These are phyloP conservation scores for Aspergillus pseudoviridinutans DNA, from an alignment of 2,329 filamentous ascomycete species.

Conservation along the genomic window DNA sequence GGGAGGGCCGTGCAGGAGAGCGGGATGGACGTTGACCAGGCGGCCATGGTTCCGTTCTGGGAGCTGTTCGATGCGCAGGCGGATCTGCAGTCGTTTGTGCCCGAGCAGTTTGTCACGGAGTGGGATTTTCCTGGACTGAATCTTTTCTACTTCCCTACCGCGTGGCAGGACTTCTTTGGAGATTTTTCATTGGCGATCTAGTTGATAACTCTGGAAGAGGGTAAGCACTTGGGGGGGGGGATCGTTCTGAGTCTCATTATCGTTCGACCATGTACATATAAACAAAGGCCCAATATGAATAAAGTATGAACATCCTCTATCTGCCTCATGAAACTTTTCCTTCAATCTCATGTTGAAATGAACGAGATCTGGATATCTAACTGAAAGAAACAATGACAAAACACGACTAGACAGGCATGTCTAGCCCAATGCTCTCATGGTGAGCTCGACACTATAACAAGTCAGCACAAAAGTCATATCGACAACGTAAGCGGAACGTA, in stretches of 20 bases:
- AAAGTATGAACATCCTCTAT: neutral
- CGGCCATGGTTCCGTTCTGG: conserved; percentile 25
- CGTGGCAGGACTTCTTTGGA: conserved; percentile 48
- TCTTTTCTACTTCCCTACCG: conserved; percentile 47
- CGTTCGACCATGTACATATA: neutral
- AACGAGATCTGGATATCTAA: conserved; percentile 21
- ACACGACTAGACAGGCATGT: neutral
- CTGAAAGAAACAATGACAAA: conserved; percentile 9
- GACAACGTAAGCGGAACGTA: conserved; percentile 27
- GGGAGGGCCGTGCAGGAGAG: conserved; percentile 43
- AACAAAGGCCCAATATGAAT: neutral
- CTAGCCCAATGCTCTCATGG: conserved; percentile 45
- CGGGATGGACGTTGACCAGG: conserved; percentile 13
- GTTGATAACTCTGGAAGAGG: neutral
- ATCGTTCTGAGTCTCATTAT: neutral
- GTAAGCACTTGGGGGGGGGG: neutral
- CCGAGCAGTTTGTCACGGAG: conserved; percentile 54
- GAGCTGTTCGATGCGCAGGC: conserved; percentile 37
- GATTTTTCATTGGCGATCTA: conserved; percentile 36
- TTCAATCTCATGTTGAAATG: conserved; percentile 11
- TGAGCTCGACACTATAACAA: conserved; percentile 40
- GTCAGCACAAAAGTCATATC: conserved; percentile 6
- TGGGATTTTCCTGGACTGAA: conserved; percentile 56
- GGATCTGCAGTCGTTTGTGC: conserved; percentile 52
- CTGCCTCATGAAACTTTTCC: conserved; percentile 13